phyloP scores from a whole-genome alignment of 768 basidiomycete genomes.

The Phlebiopsis flavidoalba region DNA sequence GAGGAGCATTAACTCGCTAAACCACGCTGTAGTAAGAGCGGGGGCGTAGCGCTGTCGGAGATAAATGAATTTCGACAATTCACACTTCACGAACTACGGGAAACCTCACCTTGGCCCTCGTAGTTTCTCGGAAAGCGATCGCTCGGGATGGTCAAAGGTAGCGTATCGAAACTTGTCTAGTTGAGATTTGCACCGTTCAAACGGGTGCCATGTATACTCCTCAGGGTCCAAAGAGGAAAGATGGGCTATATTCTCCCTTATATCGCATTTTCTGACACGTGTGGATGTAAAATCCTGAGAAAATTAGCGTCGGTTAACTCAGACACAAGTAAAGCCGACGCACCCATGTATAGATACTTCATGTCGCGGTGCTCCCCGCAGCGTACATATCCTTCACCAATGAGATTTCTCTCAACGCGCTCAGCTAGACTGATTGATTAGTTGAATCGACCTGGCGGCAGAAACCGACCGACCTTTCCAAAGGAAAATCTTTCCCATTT shows the following conservation, averaged over 20 bases:
- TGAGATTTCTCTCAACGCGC: constrained; percentile 76
- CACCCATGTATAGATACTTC: constrained; percentile 85
- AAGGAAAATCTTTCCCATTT: constrained; percentile 64
- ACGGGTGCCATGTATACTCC: constrained; percentile 70
- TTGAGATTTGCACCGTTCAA: constrained; percentile 51
- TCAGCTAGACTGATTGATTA: constrained; percentile 44
- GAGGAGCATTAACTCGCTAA: background rate
- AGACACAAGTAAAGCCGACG: constrained; percentile 12
- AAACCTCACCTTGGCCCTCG: constrained; percentile 21
- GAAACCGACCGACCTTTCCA: constrained; percentile 54
- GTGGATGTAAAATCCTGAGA: constrained; percentile 85
- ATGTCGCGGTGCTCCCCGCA: constrained; percentile 60
- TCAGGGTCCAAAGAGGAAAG: constrained; percentile 86
- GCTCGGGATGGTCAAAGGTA: constrained; percentile 60
- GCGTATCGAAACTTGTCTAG: constrained; percentile 68
- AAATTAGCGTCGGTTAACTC: background rate
- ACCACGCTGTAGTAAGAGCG: background rate
- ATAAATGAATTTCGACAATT: background rate
- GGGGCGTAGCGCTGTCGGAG: background rate
- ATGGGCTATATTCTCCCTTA: constrained; percentile 90
- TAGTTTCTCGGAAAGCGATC: constrained; percentile 38
- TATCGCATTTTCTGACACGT: constrained; percentile 94
- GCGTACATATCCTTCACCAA: constrained; percentile 71
- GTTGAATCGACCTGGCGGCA: background rate
- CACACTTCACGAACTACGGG: background rate